Percentiles rank a stretch among this genome's conserved stretches.
Conservation (phyloP, 352 stramenopile genomes). For the Pythium dissotocum region DNA sequence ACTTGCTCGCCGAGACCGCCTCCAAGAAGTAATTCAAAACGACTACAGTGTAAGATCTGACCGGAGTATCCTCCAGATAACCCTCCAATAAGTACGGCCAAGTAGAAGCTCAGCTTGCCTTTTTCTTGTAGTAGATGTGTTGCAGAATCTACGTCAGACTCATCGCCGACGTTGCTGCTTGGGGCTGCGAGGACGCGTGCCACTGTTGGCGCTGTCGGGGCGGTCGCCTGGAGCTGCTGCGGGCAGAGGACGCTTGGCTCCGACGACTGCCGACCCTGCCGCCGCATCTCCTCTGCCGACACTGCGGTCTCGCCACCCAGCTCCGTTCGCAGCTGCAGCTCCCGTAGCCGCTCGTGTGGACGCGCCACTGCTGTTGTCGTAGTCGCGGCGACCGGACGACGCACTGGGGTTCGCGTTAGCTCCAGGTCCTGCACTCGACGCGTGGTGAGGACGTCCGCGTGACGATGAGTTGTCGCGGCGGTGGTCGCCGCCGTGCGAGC, state of each 20-base stretch:
- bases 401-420: background rate
- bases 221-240: conserved; percentile 11
- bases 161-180: conserved; percentile 54
- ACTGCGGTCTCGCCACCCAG: conserved; percentile 27
- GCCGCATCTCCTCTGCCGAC: conserved; percentile 22
- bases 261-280: background rate
- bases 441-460: conserved; percentile 5
- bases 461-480: conserved; percentile 29
- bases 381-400: conserved; percentile 21
- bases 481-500: conserved; percentile 7
- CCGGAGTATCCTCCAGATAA: background rate
- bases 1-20: conserved; percentile 45
- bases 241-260: conserved; percentile 4
- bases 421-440: conserved; percentile 2
- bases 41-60: background rate
- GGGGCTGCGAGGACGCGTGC: conserved; percentile 38
- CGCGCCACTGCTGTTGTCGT: conserved; percentile 20
- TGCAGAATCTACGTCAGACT: conserved; percentile 9
- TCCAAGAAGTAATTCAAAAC: conserved; percentile 16
- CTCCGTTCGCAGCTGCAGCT: background rate
- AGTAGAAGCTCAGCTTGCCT: background rate
- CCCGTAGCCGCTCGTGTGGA: background rate
- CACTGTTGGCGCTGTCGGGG: conserved; percentile 26
- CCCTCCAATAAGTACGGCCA: background rate
- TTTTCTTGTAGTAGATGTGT: background rate